phyloP scores from a whole-genome alignment of 331 rosid genomes.

The Erythrophleum ivorense region DNA sequence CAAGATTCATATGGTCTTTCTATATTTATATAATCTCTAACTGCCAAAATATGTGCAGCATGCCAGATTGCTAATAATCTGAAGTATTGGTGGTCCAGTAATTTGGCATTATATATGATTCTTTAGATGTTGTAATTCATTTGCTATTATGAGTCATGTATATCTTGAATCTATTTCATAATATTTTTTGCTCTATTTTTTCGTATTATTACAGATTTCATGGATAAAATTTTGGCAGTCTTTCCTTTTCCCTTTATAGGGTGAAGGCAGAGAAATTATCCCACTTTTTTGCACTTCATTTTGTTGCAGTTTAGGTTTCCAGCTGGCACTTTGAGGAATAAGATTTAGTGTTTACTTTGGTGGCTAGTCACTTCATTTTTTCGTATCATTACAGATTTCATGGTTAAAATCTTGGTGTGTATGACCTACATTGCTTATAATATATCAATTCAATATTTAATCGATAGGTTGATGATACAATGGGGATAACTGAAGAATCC shows the following conservation, averaged over 20 bases:
- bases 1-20: neutral
- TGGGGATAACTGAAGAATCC: constrained; percentile 61
- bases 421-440: constrained; percentile 10
- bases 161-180: neutral
- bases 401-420: neutral
- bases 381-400: neutral
- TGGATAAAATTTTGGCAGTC: neutral
- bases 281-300: neutral
- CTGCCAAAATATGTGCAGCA: neutral
- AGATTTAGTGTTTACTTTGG: neutral
- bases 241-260: neutral
- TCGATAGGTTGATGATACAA: constrained; percentile 61
- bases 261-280: neutral
- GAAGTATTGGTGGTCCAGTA: neutral
- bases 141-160: neutral
- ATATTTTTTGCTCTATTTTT: neutral
- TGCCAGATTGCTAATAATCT: neutral
- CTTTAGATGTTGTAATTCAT: constrained; percentile 1
- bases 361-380: neutral
- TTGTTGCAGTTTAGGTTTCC: constrained; percentile 11
- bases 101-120: neutral
- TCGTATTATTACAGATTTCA: neutral
- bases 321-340: constrained; percentile 1
- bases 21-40: neutral
- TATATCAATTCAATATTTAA: constrained; percentile 22